Evolutionary conservation across 2,329 filamentous ascomycete genomes (phyloP), one percentile per base, ranked within the genome.

Genomic region (Fusarium sp.): DNA sequence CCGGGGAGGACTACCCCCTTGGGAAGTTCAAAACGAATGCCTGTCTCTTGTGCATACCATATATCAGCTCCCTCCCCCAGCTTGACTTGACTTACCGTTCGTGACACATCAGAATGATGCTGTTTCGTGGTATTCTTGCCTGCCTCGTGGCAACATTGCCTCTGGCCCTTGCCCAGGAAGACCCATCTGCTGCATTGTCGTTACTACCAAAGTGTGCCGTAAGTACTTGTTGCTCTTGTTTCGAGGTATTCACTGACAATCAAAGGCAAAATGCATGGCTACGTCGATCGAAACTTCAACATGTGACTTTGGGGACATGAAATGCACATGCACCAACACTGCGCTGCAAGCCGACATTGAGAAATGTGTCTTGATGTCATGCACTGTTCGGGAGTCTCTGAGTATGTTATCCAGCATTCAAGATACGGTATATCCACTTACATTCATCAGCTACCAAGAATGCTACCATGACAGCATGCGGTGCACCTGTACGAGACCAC

Each of bases 121-220:
- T 52, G 23, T 52, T 52, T 42, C 49, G 49, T 30, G 26, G 49
- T 18, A 28, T 52, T 20, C 37, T 52, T 9, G 23, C 26, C 13
- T 41, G 7, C n/a, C 23, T 42, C 13, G 13, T 52, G 49, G 49
- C 26, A 11, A 20, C n/a, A 11, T 41, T 42, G 26, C 49, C 49
- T 30, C 16, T 37, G 13, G 60, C 31, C 50, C 23, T 53, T 44
- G 50, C 64, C 23, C 42, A 52, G 18, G 47, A 54, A 10, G 26
- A 37, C n/a, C 20, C 51, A 16, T 8, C 49, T 10, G 41, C 65
- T 36, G 46, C 46, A 23, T 31, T 76, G 16, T 51, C 67, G 4
- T 31, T 51, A n/a, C 59, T 78, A 46, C 78, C 77, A 0, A n/a
- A 64, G 8, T 79, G 77, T 70, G 77, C 77, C 38, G 77, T 79